Conservation (phyloP, 805 yeast genomes). For the Tetrapisispora namnaoensis region DNA sequence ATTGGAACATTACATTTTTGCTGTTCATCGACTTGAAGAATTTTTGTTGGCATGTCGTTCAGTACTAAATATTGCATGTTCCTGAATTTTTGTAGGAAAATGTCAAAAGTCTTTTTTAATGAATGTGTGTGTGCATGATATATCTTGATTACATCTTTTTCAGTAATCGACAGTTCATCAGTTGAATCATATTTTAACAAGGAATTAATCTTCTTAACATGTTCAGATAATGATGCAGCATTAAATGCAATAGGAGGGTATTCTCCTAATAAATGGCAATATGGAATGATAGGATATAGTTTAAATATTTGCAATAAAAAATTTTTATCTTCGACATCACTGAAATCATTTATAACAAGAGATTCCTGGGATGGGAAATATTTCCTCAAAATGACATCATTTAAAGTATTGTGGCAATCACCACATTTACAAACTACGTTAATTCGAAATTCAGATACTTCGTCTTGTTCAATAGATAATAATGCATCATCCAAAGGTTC, state of each 20-base stretch:
- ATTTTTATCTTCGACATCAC: constrained; percentile 21
- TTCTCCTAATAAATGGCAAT: constrained; percentile 29
- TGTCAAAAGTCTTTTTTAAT: constrained; percentile 26
- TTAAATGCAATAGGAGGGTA: constrained; percentile 32
- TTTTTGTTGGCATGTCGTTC: constrained; percentile 28
- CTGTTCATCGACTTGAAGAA: constrained; percentile 18
- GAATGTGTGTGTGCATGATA: constrained; percentile 30
- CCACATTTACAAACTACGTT: constrained; percentile 20
- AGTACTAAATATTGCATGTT: constrained; percentile 26
- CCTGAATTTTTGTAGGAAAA: constrained; percentile 23
- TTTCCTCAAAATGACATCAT: constrained; percentile 22
- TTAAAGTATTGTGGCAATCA: constrained; percentile 19
- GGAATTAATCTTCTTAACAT: constrained; percentile 21
- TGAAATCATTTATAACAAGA: constrained; percentile 12
- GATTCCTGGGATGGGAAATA: constrained; percentile 24
- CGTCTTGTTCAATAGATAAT: constrained; percentile 16
- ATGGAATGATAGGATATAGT: constrained; percentile 29
- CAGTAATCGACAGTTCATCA: constrained; percentile 8
- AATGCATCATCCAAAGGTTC: constrained; percentile 15
- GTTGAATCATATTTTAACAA: constrained; percentile 11
- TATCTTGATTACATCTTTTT: constrained; percentile 22
- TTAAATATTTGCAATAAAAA: constrained; percentile 25
- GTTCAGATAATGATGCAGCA: constrained; percentile 21
- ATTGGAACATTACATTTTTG: constrained; percentile 25
- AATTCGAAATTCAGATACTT: constrained; percentile 12